These are phyloP conservation scores for Penicillium antarcticum DNA, from an alignment of 495 filamentous ascomycete genomes.

Conservation along the genomic window DNA sequence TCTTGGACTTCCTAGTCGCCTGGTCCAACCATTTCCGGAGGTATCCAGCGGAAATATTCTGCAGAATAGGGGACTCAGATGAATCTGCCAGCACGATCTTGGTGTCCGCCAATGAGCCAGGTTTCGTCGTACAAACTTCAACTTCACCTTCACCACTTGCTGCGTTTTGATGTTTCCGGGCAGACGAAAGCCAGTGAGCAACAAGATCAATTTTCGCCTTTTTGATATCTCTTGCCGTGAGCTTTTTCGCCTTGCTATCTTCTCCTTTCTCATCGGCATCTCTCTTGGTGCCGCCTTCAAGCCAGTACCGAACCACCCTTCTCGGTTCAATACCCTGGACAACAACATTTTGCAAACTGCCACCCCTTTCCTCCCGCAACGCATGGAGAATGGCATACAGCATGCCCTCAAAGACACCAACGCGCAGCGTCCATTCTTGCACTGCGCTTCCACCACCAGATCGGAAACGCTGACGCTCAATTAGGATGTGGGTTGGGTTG, in stretches of 20 bases:
- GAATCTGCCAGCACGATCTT: slow-evolving; percentile 27
- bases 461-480: slow-evolving; percentile 88
- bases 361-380: slow-evolving; percentile 39
- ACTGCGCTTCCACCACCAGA: slow-evolving; percentile 60
- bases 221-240: slow-evolving; percentile 43
- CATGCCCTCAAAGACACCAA: slow-evolving; percentile 90
- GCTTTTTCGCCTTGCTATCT: slow-evolving; percentile 19
- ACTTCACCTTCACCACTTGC: not conserved
- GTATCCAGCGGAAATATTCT: slow-evolving; percentile 42
- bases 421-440: slow-evolving; percentile 85
- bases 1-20: slow-evolving; percentile 17
- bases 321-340: slow-evolving; percentile 41
- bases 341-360: slow-evolving; percentile 10
- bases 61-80: slow-evolving; percentile 31
- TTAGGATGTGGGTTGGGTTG: slow-evolving; percentile 70
- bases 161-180: not conserved
- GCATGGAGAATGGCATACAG: slow-evolving; percentile 71
- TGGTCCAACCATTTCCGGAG: slow-evolving; percentile 39
- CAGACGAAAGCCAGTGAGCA: slow-evolving; percentile 45
- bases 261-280: not conserved
- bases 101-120: not conserved
- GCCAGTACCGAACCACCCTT: slow-evolving; percentile 40
- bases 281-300: slow-evolving; percentile 9
- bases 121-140: no score
- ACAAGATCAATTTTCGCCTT: slow-evolving; percentile 65